Evolutionary conservation across 1,284 basidiomycete genomes (phyloP), one percentile per base, ranked within the genome.

Genomic region (Peniophora sp.): DNA sequence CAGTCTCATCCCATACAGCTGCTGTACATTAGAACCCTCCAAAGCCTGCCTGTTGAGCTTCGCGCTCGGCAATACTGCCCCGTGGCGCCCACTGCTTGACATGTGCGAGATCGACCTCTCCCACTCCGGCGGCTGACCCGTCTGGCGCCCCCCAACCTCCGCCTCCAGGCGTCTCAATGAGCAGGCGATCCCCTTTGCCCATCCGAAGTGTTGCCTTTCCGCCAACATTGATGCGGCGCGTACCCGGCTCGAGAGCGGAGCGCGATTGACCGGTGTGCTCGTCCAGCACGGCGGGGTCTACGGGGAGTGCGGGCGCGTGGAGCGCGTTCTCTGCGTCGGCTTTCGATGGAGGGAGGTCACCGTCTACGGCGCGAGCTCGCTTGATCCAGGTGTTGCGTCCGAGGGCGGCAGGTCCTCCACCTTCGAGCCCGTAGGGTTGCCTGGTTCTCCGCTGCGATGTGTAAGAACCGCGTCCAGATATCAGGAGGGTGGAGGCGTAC

Each of bases 341-440:
- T 32, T 32, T 32, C 6, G 5, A 6, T 32, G 27, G 5, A 24
- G 58, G 62, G 3, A 62, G 60, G 60, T 92, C 88, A 0, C 84
- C 84, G 58, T 92, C 89, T 57, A 78, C 79, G 54, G 74, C 62
- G 18, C 88, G 78, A 36, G 79, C 72, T 59, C 79, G 75, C 69
- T 95, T 94, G 52, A 95, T 71, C 95, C 95, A 98, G 18, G 87
- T 83, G 65, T 98, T 98, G 47, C 83, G 76, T 0, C 95, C 95
- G 54, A 87, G 68, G 48, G 68, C 72, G 9, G 85, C 95, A 3
- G 82, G 74, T 15, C 78, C 82, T 10, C 96, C 96, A 9, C 95
- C 95, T 57, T 88, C 81, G 64, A 95, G 66, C 2, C 96, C 96
- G 64, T 96, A 97, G 10, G 96, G 96, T 55, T 85, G 83, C 34